Evolutionary conservation across 208 protist genomes (phyloP).

Genomic region (Vickermania spadyakhi): DNA sequence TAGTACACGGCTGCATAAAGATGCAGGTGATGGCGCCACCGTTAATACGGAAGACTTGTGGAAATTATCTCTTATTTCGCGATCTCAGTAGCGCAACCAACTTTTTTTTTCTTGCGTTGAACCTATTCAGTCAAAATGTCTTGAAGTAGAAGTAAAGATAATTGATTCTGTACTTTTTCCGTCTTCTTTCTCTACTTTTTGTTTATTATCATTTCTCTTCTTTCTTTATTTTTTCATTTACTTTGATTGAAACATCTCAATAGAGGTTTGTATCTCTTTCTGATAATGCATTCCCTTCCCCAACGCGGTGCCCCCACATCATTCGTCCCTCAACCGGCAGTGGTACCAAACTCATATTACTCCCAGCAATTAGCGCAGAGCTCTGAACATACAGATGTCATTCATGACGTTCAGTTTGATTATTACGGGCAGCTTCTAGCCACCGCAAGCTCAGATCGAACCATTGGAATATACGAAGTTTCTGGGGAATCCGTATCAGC

Average conservation of each 20-base stretch:
- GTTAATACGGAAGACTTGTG: too few species aligned
- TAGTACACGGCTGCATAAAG: too few species aligned
- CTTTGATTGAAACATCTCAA: background rate
- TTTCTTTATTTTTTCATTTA: conserved; percentile 2
- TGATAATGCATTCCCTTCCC: background rate
- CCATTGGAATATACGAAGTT: conserved; percentile 94
- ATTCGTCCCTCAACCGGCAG: background rate
- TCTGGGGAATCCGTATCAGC: conserved; percentile 28
- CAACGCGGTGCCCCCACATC: too few species aligned
- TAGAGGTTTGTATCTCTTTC: background rate
- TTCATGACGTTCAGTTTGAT: conserved; percentile 98
- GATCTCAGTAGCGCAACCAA: too few species aligned
- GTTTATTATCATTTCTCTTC: background rate
- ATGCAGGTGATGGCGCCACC: too few species aligned
- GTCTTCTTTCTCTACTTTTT: too few species aligned
- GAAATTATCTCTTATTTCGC: too few species aligned
- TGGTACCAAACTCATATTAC: conserved; percentile 10
- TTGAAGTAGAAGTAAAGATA: too few species aligned
- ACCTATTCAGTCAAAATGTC: too few species aligned
- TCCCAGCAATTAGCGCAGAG: too few species aligned
- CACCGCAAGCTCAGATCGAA: conserved; percentile 95
- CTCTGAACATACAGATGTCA: conserved; percentile 85
- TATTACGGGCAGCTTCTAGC: conserved; percentile 98
- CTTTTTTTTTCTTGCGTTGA: too few species aligned
- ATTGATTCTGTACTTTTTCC: too few species aligned